These are phyloP conservation scores for Linum lewisii DNA, from an alignment of 345 rosid species.

Conservation along the genomic window DNA sequence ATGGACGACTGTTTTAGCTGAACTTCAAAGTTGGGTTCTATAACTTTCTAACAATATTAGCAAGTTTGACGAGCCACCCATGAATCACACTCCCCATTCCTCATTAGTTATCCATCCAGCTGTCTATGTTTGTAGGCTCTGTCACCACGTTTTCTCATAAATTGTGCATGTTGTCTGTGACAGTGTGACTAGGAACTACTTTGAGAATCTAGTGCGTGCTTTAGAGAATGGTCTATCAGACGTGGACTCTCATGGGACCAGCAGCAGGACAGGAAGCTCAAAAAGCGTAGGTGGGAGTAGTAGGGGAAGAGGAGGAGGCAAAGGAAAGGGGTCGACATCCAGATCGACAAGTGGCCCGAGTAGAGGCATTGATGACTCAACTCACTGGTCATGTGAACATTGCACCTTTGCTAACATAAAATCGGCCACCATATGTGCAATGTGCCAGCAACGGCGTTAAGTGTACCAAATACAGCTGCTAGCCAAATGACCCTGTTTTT, in stretches of 20 bases:
- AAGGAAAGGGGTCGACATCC: constrained; percentile 48
- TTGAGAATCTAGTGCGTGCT: constrained; percentile 76
- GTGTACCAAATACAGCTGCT: not conserved
- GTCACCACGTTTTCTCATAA: not conserved
- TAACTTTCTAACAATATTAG: too few relatives aligned
- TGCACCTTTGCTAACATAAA: constrained; percentile 59
- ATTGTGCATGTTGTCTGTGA: constrained; percentile 4
- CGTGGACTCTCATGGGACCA: constrained; percentile 46
- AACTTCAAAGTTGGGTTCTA: too few relatives aligned
- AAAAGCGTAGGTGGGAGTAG: constrained; percentile 34
- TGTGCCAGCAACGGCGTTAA: constrained; percentile 54
- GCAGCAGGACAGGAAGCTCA: constrained; percentile 40
- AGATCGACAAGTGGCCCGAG: constrained; percentile 36
- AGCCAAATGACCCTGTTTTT: too few relatives aligned
- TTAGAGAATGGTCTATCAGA: constrained; percentile 76
- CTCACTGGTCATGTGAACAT: constrained; percentile 70
- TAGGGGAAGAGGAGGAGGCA: constrained; percentile 23
- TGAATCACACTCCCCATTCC: not conserved
- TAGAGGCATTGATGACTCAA: constrained; percentile 34
- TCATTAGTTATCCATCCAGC: not conserved
- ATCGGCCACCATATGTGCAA: constrained; percentile 50
- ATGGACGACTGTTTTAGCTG: too few relatives aligned
- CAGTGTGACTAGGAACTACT: constrained; percentile 81
- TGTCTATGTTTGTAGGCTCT: not conserved
- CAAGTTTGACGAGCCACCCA: too few relatives aligned